A percentile compares a stretch with the other conserved stretches of the same genome.
Conservation (phyloP, 2,329 filamentous ascomycete genomes). For the Sporothrix dimorphospora region DNA sequence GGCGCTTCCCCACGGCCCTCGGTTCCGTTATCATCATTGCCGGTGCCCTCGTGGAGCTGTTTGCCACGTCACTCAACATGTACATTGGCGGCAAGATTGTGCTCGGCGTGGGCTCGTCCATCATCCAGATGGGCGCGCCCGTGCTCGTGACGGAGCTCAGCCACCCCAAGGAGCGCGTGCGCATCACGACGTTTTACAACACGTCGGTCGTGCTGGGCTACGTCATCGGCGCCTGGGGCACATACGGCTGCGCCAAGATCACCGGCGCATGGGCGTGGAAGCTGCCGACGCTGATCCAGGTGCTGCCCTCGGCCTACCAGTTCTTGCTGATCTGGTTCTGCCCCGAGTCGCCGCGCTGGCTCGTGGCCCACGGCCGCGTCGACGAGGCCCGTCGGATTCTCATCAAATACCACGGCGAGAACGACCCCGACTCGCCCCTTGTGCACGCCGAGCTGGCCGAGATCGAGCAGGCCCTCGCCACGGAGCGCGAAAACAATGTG, state of each 20-base stretch:
- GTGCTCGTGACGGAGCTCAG: constrained; percentile 48
- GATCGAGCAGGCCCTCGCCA: constrained; percentile 11
- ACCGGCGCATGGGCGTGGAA: constrained; percentile 2
- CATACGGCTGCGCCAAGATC: constrained; percentile 13
- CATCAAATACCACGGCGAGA: constrained; percentile 15
- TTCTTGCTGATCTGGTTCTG: background rate
- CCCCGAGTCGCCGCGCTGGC: constrained; percentile 4
- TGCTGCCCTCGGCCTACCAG: background rate
- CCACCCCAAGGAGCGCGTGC: constrained; percentile 41
- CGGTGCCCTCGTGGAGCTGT: constrained; percentile 44
- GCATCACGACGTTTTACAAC: constrained; percentile 36
- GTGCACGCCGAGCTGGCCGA: constrained; percentile 3
- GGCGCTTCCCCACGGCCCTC: constrained; percentile 42
- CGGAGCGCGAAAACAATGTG: constrained; percentile 5
- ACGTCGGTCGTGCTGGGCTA: background rate
- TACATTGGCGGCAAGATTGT: constrained; percentile 47
- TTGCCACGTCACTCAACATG: constrained; percentile 43
- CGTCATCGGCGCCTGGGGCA: constrained; percentile 10
- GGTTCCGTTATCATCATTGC: constrained; percentile 47
- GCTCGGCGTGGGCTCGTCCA: constrained; percentile 43
- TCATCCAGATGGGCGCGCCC: constrained; percentile 49
- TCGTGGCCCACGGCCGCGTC: background rate
- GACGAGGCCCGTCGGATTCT: background rate
- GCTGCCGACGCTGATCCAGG: constrained; percentile 15
- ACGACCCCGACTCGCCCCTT: constrained; percentile 1